Conservation (phyloP, 306 rosid species). For the Luffa acutangula region DNA sequence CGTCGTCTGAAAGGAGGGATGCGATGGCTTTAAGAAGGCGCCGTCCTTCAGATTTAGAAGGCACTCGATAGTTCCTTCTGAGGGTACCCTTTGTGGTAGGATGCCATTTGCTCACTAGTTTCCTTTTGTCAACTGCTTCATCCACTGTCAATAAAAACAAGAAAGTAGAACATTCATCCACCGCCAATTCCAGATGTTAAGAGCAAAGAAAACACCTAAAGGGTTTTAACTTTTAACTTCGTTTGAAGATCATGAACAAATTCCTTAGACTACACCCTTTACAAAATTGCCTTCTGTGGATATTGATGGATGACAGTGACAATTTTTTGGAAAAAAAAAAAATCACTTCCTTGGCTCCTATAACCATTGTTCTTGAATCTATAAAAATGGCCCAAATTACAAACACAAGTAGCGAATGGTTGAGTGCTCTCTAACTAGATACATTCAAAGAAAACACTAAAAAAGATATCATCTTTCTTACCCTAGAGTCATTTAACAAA, state of each 20-base stretch:
- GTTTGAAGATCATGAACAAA: neutral
- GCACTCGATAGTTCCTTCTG: conserved; percentile 74
- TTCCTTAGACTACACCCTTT: neutral
- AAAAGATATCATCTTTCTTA: neutral
- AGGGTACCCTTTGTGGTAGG: conserved; percentile 96
- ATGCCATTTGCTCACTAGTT: conserved; percentile 90
- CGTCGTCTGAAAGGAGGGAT: conserved; percentile 73
- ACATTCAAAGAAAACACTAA: neutral
- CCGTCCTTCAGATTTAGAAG: conserved; percentile 72
- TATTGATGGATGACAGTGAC: neutral
- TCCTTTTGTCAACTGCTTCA: conserved; percentile 39
- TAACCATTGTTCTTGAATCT: neutral
- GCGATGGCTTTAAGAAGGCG: conserved; percentile 77
- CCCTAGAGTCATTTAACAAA: neutral
- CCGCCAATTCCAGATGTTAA: neutral
- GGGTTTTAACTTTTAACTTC: neutral
- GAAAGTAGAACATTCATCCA: neutral
- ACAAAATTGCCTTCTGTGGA: neutral
- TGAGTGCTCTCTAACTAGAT: neutral
- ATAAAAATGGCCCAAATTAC: neutral
- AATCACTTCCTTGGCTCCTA: neutral
- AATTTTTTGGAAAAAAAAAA: neutral
- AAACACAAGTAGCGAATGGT: neutral
- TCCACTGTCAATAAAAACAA: conserved; percentile 20
- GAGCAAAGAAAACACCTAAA: neutral